Conservation (phyloP, 2,329 filamentous ascomycete species). For the Lecanosticta acicola region DNA sequence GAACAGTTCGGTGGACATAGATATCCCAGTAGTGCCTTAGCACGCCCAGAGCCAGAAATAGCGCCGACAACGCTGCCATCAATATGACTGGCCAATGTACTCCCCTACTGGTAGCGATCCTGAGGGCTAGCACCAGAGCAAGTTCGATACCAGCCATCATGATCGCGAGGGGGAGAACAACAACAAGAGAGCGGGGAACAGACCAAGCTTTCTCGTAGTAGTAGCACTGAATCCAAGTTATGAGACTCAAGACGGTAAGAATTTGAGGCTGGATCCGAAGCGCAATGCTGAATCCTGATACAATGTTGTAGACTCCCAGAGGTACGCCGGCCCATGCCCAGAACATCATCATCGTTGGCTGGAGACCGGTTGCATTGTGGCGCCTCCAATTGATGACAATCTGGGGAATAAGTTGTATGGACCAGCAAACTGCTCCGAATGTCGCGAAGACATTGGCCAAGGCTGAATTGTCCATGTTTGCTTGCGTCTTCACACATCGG, state of each 20-base stretch:
- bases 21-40: conserved; percentile 66
- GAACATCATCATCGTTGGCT: conserved; percentile 66
- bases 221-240: conserved; percentile 53
- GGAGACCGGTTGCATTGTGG: conserved; percentile 60
- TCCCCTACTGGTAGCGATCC: conserved; percentile 40
- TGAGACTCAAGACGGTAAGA: conserved; percentile 47
- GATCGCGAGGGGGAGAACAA: conserved; percentile 48
- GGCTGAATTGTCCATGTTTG: conserved; percentile 16
- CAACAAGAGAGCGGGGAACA: conserved; percentile 42
- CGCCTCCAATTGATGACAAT: conserved; percentile 63
- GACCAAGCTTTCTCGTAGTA: conserved; percentile 56
- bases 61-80: conserved; percentile 62
- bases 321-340: conserved; percentile 65
- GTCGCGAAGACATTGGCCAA: conserved; percentile 54
- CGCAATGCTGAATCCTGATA: conserved; percentile 49
- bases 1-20: conserved; percentile 58
- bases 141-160: conserved; percentile 57
- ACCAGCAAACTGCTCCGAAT: conserved; percentile 60
- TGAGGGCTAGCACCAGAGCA: conserved; percentile 54
- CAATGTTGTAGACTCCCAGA: conserved; percentile 57
- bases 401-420: conserved; percentile 63
- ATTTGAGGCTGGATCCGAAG: conserved; percentile 53
- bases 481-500: neutral
- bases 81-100: conserved; percentile 58
- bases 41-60: conserved; percentile 60